Conservation (phyloP, 176 grass and related monocot species). For the Tillandsia leiboldiana region DNA sequence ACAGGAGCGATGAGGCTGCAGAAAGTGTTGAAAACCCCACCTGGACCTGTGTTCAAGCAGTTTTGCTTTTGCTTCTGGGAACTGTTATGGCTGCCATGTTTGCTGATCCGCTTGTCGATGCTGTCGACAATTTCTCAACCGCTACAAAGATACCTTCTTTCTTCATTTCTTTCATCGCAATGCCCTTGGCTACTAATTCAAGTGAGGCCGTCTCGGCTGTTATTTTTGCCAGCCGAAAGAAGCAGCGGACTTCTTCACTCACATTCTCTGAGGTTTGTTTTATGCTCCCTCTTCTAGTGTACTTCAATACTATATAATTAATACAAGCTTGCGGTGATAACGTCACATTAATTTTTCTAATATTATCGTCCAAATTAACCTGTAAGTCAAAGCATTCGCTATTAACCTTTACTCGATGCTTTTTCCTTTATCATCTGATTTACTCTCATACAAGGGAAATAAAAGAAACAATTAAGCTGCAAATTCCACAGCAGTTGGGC, state of each 20-base stretch:
- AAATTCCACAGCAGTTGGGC: too few species aligned
- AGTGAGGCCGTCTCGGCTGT: slow-evolving; percentile 96
- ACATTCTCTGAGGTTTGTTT: slow-evolving; percentile 83
- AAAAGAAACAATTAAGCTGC: too few species aligned
- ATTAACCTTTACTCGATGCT: too few species aligned
- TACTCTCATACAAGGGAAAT: too few species aligned
- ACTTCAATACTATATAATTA: too few species aligned
- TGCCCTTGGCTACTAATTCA: slow-evolving; percentile 91
- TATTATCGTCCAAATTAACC: too few species aligned
- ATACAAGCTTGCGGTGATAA: too few species aligned
- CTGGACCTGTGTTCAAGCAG: slow-evolving; percentile 49
- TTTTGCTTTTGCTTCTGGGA: slow-evolving; percentile 55
- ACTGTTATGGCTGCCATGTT: slow-evolving; percentile 58
- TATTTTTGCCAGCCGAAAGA: slow-evolving; percentile 87
- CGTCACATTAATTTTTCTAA: too few species aligned
- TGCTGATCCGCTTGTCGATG: slow-evolving; percentile 87
- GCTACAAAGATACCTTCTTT: slow-evolving; percentile 79
- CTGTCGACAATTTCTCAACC: slow-evolving; percentile 77
- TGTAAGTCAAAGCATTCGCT: too few species aligned
- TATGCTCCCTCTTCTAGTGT: neutral
- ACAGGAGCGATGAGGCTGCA: slow-evolving; percentile 50
- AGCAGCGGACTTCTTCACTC: slow-evolving; percentile 63
- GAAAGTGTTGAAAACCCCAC: slow-evolving; percentile 54
- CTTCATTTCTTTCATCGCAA: slow-evolving; percentile 89
- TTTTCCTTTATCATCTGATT: too few species aligned